These are phyloP conservation scores for Russula vinacea DNA, from an alignment of 768 basidiomycete species.

Conservation along the genomic window DNA sequence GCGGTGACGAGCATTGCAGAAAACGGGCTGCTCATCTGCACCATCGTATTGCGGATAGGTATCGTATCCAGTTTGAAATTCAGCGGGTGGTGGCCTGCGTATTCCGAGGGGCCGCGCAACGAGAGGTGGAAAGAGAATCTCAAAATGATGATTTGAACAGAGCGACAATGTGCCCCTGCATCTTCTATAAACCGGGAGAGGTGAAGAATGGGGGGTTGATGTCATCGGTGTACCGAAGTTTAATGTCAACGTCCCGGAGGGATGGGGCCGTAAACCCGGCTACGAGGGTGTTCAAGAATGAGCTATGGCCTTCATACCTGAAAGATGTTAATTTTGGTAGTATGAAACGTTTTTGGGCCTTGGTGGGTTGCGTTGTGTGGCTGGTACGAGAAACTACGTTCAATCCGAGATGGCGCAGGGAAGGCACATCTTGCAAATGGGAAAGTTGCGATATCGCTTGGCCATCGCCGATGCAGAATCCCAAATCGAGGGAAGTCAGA, in stretches of 20 bases:
- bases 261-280: background rate
- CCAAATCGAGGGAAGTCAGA: background rate
- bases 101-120: background rate
- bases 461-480: no score
- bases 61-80: no score
- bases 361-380: no score
- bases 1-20: no score
- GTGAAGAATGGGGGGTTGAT: background rate
- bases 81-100: no score
- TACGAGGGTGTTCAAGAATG: background rate
- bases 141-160: background rate
- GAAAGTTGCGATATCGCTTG: no score
- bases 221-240: fast-evolving
- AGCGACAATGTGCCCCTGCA: background rate
- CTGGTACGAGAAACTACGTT: no score
- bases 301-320: background rate
- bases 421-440: background rate
- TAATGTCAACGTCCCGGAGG: background rate
- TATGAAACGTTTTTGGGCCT: no score
- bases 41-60: no score
- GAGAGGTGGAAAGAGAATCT: fast-evolving
- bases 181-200: background rate
- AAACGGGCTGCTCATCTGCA: no score
- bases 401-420: background rate
- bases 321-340: background rate